Conservation (phyloP, 2,329 filamentous ascomycete species). For the Beauveria rudraprayagi region DNA sequence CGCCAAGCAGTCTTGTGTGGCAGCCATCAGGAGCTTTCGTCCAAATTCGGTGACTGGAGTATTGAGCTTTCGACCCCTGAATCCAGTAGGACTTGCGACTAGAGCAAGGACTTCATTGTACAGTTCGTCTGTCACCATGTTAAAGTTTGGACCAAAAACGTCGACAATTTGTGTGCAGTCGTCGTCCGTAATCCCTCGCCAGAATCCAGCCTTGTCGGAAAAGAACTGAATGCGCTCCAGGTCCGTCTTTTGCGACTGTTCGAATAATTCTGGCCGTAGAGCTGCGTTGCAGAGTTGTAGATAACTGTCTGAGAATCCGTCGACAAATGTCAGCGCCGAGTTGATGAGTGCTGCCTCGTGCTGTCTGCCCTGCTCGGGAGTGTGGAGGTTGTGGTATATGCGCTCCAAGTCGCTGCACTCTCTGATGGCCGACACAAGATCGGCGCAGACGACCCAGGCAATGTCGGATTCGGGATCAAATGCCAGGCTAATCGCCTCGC, state of each 20-base stretch:
- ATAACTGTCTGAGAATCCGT: constrained; percentile 62
- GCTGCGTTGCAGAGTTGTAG: constrained; percentile 59
- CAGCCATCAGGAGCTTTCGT: constrained; percentile 63
- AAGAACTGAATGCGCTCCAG: constrained; percentile 69
- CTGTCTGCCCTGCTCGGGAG: constrained; percentile 44
- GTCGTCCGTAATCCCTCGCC: constrained; percentile 73
- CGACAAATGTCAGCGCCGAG: constrained; percentile 62
- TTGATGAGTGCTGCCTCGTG: constrained; percentile 56
- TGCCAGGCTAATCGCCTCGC: constrained; percentile 70
- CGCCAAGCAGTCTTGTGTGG: constrained; percentile 70
- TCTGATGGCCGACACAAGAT: constrained; percentile 70
- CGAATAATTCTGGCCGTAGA: constrained; percentile 64
- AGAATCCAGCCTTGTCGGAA: constrained; percentile 71
- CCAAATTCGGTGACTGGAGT: constrained; percentile 66
- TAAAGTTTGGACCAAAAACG: constrained; percentile 59
- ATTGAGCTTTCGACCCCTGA: constrained; percentile 36
- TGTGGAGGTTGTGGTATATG: constrained; percentile 58
- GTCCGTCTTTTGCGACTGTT: constrained; percentile 61
- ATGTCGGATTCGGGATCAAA: constrained; percentile 64
- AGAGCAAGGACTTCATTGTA: constrained; percentile 44
- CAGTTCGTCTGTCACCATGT: constrained; percentile 45
- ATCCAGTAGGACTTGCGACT: constrained; percentile 37
- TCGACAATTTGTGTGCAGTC: constrained; percentile 64
- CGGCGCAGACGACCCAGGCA: constrained; percentile 78
- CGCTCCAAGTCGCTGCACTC: constrained; percentile 72